Evolutionary conservation across 768 basidiomycete genomes (phyloP).

Genomic region (Collybiopsis confluens): DNA sequence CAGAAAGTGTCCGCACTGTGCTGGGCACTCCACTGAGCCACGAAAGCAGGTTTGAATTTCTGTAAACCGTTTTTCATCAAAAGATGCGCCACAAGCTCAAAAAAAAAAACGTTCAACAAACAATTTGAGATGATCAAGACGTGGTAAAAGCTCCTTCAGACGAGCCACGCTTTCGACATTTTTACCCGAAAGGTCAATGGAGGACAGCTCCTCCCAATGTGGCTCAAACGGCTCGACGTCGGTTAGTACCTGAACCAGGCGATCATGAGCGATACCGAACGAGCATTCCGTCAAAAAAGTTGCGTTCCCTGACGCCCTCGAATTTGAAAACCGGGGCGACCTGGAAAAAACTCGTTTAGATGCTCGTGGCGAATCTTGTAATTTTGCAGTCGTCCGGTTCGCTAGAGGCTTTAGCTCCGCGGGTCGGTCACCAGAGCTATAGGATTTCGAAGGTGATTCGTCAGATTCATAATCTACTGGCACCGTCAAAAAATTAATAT

Average conservation of each 20-base stretch:
- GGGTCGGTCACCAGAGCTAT: conserved; percentile 36
- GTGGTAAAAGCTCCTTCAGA: conserved; percentile 85
- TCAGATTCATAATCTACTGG: conserved; percentile 29
- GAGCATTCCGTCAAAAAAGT: conserved; percentile 93
- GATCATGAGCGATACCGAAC: conserved; percentile 90
- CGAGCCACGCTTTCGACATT: conserved; percentile 78
- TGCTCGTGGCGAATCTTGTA: conserved; percentile 18
- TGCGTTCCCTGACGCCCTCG: conserved; percentile 25
- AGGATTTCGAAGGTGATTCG: conserved; percentile 54
- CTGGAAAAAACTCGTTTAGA: conserved; percentile 37
- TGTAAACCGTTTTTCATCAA: conserved; percentile 22
- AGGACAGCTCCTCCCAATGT: conserved; percentile 79
- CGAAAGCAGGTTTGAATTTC: conserved; percentile 68
- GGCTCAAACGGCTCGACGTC: conserved; percentile 94
- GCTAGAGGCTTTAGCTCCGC: conserved; percentile 47
- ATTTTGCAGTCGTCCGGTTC: conserved; percentile 27
- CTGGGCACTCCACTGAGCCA: conserved; percentile 79
- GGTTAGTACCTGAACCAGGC: conserved; percentile 87
- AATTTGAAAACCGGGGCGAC: conserved; percentile 22
- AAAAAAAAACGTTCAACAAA: conserved; percentile 38
- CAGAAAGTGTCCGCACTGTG: conserved; percentile 71
- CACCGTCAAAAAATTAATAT: conserved; percentile 5
- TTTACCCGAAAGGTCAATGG: conserved; percentile 71
- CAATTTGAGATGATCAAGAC: conserved; percentile 71
- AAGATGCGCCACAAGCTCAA: too few species aligned